Conservation (phyloP, 2,329 filamentous ascomycete species). For the Mycogone perniciosa region DNA sequence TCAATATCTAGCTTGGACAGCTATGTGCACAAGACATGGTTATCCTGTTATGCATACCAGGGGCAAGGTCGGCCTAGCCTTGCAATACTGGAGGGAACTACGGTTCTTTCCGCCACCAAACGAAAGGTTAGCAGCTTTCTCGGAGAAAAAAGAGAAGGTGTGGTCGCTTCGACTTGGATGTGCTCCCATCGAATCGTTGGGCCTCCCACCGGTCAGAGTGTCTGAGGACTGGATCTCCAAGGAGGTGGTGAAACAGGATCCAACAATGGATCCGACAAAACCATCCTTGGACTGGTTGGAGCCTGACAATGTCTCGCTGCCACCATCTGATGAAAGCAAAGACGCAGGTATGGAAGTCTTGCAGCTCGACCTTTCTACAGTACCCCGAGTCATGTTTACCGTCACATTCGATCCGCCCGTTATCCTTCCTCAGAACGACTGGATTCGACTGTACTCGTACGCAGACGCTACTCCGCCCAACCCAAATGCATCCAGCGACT, state of each 20-base stretch:
- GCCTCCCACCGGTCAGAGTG: conserved; percentile 58
- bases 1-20: conserved; percentile 46
- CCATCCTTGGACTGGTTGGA: conserved; percentile 64
- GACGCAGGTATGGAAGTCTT: conserved; percentile 48
- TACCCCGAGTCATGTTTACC: conserved; percentile 68
- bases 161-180: conserved; percentile 68
- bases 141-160: conserved; percentile 40
- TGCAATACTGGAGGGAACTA: conserved; percentile 73
- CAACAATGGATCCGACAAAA: conserved; percentile 35
- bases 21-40: conserved; percentile 65
- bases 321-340: conserved; percentile 38
- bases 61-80: conserved; percentile 58
- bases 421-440: conserved; percentile 58
- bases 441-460: conserved; percentile 54
- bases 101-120: conserved; percentile 38
- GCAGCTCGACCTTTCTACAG: conserved; percentile 36
- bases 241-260: conserved; percentile 52
- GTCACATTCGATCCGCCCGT: conserved; percentile 70
- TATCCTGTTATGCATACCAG: conserved; percentile 64
- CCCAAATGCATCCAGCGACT: conserved; percentile 27
- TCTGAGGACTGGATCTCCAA: conserved; percentile 70
- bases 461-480: conserved; percentile 41
- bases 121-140: conserved; percentile 31
- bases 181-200: conserved; percentile 38
- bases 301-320: conserved; percentile 58